Conservation (phyloP, 495 filamentous ascomycete genomes). For the Aspergillus hancockii region DNA sequence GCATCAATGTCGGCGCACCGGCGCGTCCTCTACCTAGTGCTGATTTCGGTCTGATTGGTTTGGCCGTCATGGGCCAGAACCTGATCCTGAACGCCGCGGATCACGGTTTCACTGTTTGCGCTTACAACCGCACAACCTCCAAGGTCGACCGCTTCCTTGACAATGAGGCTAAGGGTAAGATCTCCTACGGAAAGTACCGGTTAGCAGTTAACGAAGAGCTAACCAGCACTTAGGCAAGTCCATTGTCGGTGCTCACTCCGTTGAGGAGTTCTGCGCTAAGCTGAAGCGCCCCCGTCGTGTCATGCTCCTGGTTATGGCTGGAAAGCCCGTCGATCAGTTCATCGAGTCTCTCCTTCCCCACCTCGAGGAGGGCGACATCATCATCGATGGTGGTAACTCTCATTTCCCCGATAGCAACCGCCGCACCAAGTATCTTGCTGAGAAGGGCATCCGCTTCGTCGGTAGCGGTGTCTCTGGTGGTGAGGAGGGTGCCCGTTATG, state of each 20-base stretch:
- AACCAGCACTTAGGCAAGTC: conserved; percentile 66
- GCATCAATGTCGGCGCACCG: conserved; percentile 73
- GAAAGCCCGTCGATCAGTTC: conserved; percentile 97
- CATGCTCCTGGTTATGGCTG: conserved; percentile 98
- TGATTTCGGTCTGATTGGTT: conserved; percentile 98
- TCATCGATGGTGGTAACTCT: conserved; percentile 99
- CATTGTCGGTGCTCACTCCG: conserved; percentile 89
- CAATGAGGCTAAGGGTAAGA: conserved; percentile 86
- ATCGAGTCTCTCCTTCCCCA: conserved; percentile 92
- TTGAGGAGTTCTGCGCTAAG: conserved; percentile 90
- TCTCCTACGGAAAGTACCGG: neutral
- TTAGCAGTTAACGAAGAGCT: neutral
- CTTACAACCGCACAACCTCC: conserved; percentile 94
- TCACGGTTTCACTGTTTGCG: conserved; percentile 92
- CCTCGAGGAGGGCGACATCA: conserved; percentile 91
- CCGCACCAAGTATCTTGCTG: conserved; percentile 77
- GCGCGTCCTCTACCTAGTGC: conserved; percentile 58
- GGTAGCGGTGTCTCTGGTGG: conserved; percentile 97
- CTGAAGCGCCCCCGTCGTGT: conserved; percentile 94
- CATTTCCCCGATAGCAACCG: conserved; percentile 99
- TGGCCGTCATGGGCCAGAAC: conserved; percentile 99
- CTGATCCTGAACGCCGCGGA: conserved; percentile 98
- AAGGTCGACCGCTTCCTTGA: conserved; percentile 96
- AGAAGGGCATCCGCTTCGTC: conserved; percentile 94
- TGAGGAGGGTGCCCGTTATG: conserved; percentile 98